A percentile compares a stretch with the other conserved stretches of the same genome.
phyloP scores from a whole-genome alignment of 2,329 filamentous ascomycete genomes.

The Aspergillus spinulosporus region DNA sequence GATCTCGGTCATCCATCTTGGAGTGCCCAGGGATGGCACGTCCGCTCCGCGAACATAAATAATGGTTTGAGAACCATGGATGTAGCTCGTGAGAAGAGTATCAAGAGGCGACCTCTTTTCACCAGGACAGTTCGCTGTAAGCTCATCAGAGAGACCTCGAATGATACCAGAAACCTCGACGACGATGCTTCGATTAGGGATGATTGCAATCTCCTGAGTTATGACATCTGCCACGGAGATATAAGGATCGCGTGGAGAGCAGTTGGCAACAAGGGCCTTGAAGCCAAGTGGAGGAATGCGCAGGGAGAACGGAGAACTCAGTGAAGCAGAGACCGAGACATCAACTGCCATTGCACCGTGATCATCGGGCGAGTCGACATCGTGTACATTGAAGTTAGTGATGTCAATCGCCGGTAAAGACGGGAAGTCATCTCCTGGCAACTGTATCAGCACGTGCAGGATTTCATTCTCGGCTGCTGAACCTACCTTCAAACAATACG shows the following conservation, averaged over 20 bases:
- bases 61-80: constrained; percentile 74
- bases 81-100: constrained; percentile 73
- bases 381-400: constrained; percentile 74
- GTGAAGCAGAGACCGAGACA: constrained; percentile 69
- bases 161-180: constrained; percentile 72
- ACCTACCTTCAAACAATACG: constrained; percentile 79
- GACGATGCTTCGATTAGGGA: constrained; percentile 66
- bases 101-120: constrained; percentile 82
- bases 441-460: constrained; percentile 34
- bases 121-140: constrained; percentile 73
- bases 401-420: constrained; percentile 79
- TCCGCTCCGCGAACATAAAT: constrained; percentile 81
- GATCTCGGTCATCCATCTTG: constrained; percentile 78
- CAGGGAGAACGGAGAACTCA: constrained; percentile 76
- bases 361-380: constrained; percentile 59
- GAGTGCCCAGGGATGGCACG: constrained; percentile 65
- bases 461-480: constrained; percentile 49
- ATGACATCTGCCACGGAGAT: constrained; percentile 77
- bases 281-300: constrained; percentile 79
- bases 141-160: constrained; percentile 67
- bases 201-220: constrained; percentile 66
- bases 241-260: constrained; percentile 66
- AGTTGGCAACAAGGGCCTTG: constrained; percentile 81
- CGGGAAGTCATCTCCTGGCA: constrained; percentile 64
- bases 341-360: constrained; percentile 75